Conservation (phyloP, 75 land plant species). For the Pseudotsuga menziesii region DNA sequence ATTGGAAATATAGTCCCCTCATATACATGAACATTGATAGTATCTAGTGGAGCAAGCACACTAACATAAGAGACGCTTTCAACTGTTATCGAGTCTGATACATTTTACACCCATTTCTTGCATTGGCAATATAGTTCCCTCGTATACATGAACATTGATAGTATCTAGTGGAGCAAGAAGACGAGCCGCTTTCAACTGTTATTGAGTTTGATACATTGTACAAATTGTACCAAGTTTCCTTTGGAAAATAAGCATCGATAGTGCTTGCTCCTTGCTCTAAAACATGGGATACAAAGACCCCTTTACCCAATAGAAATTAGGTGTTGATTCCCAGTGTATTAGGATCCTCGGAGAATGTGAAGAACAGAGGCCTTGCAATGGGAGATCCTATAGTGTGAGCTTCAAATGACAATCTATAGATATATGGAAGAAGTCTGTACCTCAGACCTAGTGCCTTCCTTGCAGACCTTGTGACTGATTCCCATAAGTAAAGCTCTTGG, state of each 20-base stretch:
- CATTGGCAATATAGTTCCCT: too few relatives aligned
- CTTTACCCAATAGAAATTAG: constrained; percentile 30
- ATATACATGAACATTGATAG: constrained; percentile 35
- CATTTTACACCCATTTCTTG: too few relatives aligned
- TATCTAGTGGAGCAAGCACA: constrained; percentile 25
- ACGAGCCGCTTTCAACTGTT: too few relatives aligned
- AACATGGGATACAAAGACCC: constrained; percentile 35
- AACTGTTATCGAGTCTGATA: constrained; percentile 5
- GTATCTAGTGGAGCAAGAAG: too few relatives aligned
- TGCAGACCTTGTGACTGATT: constrained; percentile 24
- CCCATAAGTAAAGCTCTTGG: constrained; percentile 43
- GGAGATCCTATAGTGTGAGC: constrained; percentile 30
- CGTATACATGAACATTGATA: too few relatives aligned
- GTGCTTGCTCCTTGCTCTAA: not conserved
- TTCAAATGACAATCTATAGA: constrained; percentile 23
- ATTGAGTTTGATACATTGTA: too few relatives aligned
- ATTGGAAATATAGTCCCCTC: constrained; percentile 34
- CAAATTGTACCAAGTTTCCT: constrained; percentile 35
- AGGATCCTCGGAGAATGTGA: constrained; percentile 21
- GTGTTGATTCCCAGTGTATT: constrained; percentile 14
- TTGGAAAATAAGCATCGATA: constrained; percentile 31
- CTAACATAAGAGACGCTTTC: not conserved
- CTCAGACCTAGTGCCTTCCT: constrained; percentile 19
- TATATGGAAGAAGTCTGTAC: constrained; percentile 30
- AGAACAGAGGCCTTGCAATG: constrained; percentile 35